phyloP scores from a whole-genome alignment of 176 grass and related monocot species.

The Avena insularis region DNA sequence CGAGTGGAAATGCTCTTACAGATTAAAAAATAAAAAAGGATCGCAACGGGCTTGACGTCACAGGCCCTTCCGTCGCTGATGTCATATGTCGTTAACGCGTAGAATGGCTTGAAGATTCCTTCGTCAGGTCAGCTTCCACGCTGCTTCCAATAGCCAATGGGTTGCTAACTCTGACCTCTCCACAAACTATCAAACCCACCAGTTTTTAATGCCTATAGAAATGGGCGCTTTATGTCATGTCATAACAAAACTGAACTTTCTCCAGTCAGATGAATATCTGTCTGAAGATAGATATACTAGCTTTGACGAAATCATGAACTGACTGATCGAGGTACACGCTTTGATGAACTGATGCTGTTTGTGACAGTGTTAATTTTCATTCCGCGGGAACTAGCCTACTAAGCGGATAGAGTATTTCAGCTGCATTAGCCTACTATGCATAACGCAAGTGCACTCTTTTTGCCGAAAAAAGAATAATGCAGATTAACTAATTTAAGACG shows the following conservation, averaged over 20 bases:
- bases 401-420: not conserved
- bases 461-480: not conserved
- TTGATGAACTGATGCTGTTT: not conserved
- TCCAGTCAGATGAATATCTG: not conserved
- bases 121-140: constrained; percentile 6
- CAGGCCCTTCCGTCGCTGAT: no score
- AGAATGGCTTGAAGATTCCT: not conserved
- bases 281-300: not conserved
- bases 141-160: not conserved
- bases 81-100: not conserved
- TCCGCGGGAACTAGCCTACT: not conserved
- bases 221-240: not conserved
- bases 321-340: not conserved
- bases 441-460: not conserved
- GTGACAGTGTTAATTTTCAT: not conserved
- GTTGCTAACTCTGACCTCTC: constrained; percentile 7
- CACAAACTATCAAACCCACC: not conserved
- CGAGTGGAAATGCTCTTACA: no score
- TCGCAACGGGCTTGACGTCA: no score
- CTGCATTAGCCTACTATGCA: not conserved
- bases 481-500: not conserved
- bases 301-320: not conserved
- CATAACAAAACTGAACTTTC: not conserved
- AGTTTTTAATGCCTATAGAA: not conserved
- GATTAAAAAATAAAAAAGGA: no score